Base-by-base conservation (phyloP, 208 protist genomes). In the Zelonia costaricensis region DNA sequence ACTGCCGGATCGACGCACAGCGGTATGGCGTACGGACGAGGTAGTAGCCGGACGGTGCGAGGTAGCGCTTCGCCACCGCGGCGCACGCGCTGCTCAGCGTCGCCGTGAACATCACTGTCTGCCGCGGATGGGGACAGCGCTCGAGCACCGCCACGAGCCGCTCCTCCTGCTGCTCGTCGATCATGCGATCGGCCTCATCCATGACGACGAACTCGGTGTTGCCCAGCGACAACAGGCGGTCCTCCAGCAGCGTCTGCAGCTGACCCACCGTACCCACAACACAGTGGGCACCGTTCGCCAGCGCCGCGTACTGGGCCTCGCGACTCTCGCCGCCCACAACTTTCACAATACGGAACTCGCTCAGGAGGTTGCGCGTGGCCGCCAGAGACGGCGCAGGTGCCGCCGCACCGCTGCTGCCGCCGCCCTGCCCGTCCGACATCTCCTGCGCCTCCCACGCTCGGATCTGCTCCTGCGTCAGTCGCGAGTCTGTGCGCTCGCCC, bases 141-240 rank as follows among this genome's bases (percentile, higher is more conserved):
- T 96, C 76, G 12, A 99, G 78, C 38, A 99, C 97, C 4, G 74
- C 75, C 20, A 95, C 69, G 18, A 99, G 69, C 30, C 56, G 62
- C n/a, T 96, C 86, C 56, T 66, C 65, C 49, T 98, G 89, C 45
- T 98, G 85, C 68, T 97, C 91, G 48, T 92, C 86, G 28, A 99
- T 69, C 67, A 99, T 95, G 42, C 93, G 80, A 75, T 99, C 98
- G 0, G 97, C 98, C 68, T 99, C 98, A 75, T 99, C 98, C 63
- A 99, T 69, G 27, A 98, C 94, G 18, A 99, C 78, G 25, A 80
- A 65, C 16, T 60, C 52, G 3, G 80, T 78, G 69, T 88, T 92
- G 40, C 77, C 77, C 1, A 95, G 75, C 0, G 82, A 82, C 16
- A 95, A 74, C 20, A 88, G 39, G 20, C 84, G 75, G 35, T 88